phyloP scores from a whole-genome alignment of 305 asterid genomes.

The Andrographis paniculata region DNA sequence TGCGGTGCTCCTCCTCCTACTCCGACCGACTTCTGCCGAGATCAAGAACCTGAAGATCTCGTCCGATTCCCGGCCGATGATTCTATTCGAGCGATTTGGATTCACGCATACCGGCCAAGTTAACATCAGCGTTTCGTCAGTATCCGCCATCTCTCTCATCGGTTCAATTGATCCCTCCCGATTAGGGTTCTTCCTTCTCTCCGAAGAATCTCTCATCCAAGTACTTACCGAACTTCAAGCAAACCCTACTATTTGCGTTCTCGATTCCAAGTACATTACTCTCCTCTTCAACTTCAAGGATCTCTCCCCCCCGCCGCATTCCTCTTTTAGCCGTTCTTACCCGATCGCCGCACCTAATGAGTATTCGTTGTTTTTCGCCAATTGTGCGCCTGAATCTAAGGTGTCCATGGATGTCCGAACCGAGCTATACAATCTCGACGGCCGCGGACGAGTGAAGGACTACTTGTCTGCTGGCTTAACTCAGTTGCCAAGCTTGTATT shows the following conservation, averaged over 20 bases:
- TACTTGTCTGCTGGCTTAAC: constrained; percentile 78
- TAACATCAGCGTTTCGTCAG: constrained; percentile 57
- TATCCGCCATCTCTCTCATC: constrained; percentile 50
- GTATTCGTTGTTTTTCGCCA: constrained; percentile 83
- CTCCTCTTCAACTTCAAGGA: constrained; percentile 64
- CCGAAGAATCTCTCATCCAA: constrained; percentile 77
- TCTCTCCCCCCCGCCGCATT: constrained; percentile 83
- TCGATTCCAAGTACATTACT: constrained; percentile 66
- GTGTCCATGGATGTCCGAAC: constrained; percentile 80
- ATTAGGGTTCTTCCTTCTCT: constrained; percentile 78
- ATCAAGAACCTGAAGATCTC: constrained; percentile 64
- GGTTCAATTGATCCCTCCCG: constrained; percentile 50
- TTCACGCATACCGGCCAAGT: constrained; percentile 88
- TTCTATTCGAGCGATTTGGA: constrained; percentile 91
- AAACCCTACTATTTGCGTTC: constrained; percentile 71
- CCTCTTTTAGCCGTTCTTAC: constrained; percentile 49
- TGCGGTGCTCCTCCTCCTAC: constrained; percentile 25
- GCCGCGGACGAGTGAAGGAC: constrained; percentile 51
- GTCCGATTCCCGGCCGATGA: constrained; percentile 70
- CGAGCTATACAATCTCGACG: constrained; percentile 78
- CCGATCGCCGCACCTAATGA: constrained; percentile 82
- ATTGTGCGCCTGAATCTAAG: constrained; percentile 74
- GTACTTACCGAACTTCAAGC: constrained; percentile 75
- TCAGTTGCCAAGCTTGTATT: constrained; percentile 67
- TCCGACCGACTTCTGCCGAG: constrained; percentile 56